These are phyloP conservation scores for Endotrypanum monterogeii DNA, from an alignment of 208 protist genomes.

Conservation along the genomic window DNA sequence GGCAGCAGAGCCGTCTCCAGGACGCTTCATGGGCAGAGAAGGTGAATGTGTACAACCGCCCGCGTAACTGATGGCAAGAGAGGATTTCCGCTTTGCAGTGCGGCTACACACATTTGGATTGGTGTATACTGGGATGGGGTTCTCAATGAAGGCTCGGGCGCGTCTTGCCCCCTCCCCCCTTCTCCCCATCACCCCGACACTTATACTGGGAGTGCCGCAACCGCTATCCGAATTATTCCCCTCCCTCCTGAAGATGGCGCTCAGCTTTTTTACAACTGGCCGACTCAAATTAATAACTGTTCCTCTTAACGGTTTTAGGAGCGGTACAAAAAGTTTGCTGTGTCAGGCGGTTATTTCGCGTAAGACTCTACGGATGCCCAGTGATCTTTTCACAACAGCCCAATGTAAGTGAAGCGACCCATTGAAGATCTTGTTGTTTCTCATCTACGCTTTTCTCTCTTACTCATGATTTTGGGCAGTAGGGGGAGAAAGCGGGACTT, in stretches of 20 bases:
- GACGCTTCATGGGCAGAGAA: conserved; percentile 71
- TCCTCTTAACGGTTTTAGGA: background rate
- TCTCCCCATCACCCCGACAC: background rate
- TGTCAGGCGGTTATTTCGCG: too few relatives aligned
- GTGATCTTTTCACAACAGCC: background rate
- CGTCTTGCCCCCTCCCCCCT: background rate
- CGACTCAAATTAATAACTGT: background rate
- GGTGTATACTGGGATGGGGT: background rate
- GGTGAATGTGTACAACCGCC: conserved; percentile 34
- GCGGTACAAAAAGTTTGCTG: background rate
- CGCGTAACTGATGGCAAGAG: conserved; percentile 5
- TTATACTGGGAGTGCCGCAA: background rate
- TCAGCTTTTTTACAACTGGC: background rate
- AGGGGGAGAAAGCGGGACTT: background rate
- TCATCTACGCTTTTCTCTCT: background rate
- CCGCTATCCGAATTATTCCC: background rate
- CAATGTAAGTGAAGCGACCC: background rate
- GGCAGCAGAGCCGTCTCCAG: conserved; percentile 41
- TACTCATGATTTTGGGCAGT: background rate
- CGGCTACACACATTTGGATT: background rate
- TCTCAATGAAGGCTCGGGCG: background rate
- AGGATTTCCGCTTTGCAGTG: background rate
- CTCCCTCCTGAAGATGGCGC: background rate
- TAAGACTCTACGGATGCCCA: background rate
- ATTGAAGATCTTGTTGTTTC: background rate